These are phyloP conservation scores for Pichia cephalocereana DNA, from an alignment of 805 yeast genomes.

Conservation along the genomic window DNA sequence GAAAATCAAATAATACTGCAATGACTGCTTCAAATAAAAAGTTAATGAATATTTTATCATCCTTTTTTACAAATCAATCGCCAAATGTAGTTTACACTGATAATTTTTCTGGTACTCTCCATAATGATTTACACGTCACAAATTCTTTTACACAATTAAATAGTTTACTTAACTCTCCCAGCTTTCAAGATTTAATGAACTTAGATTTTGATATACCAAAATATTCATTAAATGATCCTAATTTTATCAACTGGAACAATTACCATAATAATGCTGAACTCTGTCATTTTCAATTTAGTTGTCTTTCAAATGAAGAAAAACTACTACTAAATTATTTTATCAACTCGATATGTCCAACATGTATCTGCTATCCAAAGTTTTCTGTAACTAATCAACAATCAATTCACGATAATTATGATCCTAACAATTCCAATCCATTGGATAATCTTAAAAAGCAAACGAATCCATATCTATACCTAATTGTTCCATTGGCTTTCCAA, in stretches of 20 bases:
- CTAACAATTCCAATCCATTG: neutral
- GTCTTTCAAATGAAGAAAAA: slow-evolving; percentile 13
- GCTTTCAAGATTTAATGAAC: neutral
- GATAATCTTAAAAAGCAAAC: slow-evolving; percentile 14
- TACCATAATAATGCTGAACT: neutral
- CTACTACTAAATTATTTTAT: slow-evolving; percentile 27
- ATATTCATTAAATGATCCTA: neutral
- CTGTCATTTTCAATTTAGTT: neutral
- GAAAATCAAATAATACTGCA: neutral
- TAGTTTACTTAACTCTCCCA: neutral
- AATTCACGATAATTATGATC: no score
- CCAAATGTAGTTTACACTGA: no score
- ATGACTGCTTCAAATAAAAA: neutral
- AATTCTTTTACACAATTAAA: neutral
- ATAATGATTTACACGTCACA: neutral
- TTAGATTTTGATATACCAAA: neutral
- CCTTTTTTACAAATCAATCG: neutral
- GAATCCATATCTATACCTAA: slow-evolving; percentile 31
- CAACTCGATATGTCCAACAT: slow-evolving; percentile 29
- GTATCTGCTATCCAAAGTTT: slow-evolving; percentile 30
- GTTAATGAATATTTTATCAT: neutral
- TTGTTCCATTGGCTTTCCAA: slow-evolving; percentile 29
- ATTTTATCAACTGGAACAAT: neutral
- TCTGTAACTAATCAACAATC: no score
- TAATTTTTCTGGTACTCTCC: neutral